Evolutionary conservation across 768 basidiomycete species (phyloP).

Genomic region (Mycena indigotica): DNA sequence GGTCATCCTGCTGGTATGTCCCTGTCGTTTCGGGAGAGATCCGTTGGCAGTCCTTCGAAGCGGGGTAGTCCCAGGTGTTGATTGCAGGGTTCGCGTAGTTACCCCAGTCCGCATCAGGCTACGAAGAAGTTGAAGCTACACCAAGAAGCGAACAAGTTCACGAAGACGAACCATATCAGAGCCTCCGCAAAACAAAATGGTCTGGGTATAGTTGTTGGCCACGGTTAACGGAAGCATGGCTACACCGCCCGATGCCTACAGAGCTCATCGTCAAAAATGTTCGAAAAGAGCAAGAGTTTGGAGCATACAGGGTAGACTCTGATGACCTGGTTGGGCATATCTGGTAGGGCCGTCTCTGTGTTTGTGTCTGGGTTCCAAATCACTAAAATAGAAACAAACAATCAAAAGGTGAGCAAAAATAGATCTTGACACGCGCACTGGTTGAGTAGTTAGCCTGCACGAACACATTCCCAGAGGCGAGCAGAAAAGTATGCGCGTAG

Average conservation of each 20-base stretch:
- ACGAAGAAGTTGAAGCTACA: neutral
- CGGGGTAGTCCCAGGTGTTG: constrained; percentile 73
- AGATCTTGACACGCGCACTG: constrained; percentile 38
- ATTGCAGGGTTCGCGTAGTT: constrained; percentile 73
- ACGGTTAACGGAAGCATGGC: constrained; percentile 92
- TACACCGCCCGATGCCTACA: constrained; percentile 53
- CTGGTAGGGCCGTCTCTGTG: constrained; percentile 61
- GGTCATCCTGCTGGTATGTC: constrained; percentile 76
- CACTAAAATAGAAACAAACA: constrained; percentile 30
- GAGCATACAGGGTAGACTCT: constrained; percentile 90
- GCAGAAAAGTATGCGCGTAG: constrained; percentile 73
- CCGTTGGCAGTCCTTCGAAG: constrained; percentile 74
- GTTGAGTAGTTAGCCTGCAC: constrained; percentile 83
- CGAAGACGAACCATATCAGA: constrained; percentile 54
- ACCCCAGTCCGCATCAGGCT: constrained; percentile 64
- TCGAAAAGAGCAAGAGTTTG: no score
- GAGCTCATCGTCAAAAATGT: no score
- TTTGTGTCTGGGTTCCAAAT: constrained; percentile 59
- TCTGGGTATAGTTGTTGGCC: constrained; percentile 83
- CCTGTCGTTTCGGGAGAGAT: constrained; percentile 85
- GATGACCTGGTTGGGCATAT: constrained; percentile 72
- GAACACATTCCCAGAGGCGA: constrained; percentile 77
- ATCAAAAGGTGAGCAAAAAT: constrained; percentile 6
- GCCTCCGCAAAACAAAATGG: constrained; percentile 91
- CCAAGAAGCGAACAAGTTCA: neutral